Evolutionary conservation across 176 grass and related monocot genomes (phyloP).

Genomic region (Triticum turgidum): DNA sequence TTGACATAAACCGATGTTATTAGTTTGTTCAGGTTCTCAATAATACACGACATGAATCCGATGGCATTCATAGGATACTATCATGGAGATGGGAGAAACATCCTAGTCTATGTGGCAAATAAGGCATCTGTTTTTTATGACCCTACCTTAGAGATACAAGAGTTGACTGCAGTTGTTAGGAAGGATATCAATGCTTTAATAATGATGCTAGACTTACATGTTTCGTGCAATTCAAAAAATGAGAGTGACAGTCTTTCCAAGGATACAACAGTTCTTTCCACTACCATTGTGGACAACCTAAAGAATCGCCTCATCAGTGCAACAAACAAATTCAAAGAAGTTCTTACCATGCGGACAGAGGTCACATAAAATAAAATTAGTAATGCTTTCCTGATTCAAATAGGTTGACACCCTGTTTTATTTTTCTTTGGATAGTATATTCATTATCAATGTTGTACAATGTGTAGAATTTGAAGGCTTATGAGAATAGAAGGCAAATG

Average conservation of each 20-base stretch:
- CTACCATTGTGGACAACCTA: conserved; percentile 79
- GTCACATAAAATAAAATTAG: conserved; percentile 31
- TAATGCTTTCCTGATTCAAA: neutral
- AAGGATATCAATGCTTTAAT: conserved; percentile 41
- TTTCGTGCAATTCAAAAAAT: conserved; percentile 78
- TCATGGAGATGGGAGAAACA: no score
- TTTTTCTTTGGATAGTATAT: neutral
- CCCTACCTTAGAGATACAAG: conserved; percentile 84
- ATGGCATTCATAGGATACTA: no score
- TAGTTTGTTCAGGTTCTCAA: no score
- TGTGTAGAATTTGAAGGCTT: conserved; percentile 80
- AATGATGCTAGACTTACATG: conserved; percentile 78
- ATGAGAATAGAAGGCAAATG: conserved; percentile 68
- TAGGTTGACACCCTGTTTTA: neutral
- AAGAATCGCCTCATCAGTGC: conserved; percentile 87
- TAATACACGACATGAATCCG: no score
- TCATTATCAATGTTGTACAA: neutral
- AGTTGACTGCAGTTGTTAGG: no score
- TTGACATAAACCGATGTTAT: no score
- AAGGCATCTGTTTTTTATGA: conserved; percentile 29
- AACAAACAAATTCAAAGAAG: conserved; percentile 94
- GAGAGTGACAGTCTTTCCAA: conserved; percentile 72
- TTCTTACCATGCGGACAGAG: conserved; percentile 92
- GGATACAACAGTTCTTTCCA: conserved; percentile 75
- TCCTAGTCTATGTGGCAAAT: no score